These are phyloP conservation scores for Marchantia polymorpha DNA, from an alignment of 225 moss, liverwort and hornwort genomes.

Conservation along the genomic window DNA sequence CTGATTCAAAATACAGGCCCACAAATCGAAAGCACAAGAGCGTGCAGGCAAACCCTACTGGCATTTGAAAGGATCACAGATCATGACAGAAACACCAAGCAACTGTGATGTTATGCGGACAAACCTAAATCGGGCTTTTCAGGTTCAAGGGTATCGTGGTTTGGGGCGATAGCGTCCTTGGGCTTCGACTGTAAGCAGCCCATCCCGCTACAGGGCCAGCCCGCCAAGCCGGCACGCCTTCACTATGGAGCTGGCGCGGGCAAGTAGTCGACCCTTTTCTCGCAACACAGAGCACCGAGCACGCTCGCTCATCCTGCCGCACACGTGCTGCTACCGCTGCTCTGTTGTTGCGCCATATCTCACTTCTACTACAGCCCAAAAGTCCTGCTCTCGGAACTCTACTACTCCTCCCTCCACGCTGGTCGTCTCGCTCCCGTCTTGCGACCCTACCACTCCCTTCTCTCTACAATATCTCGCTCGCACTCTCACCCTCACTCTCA, in stretches of 20 bases:
- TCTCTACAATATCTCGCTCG: not conserved
- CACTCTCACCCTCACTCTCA: not conserved
- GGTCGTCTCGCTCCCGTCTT: slow-evolving; percentile 8
- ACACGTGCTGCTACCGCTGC: slow-evolving; percentile 36
- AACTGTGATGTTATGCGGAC: slow-evolving; percentile 16
- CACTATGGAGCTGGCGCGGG: slow-evolving; percentile 13
- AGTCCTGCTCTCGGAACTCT: slow-evolving; percentile 6
- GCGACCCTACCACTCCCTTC: not conserved
- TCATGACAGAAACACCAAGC: not conserved
- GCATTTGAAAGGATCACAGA: not conserved
- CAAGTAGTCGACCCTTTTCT: slow-evolving; percentile 23
- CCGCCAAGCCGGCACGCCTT: slow-evolving; percentile 36
- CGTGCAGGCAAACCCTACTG: not conserved
- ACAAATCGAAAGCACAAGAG: not conserved
- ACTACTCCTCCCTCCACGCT: slow-evolving; percentile 2
- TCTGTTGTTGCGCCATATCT: slow-evolving; percentile 42
- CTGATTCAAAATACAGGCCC: not conserved
- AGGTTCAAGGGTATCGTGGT: slow-evolving; percentile 54
- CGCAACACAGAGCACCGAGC: slow-evolving; percentile 28
- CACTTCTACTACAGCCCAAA: not conserved
- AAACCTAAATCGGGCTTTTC: slow-evolving; percentile 67
- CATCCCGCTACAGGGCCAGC: slow-evolving; percentile 68
- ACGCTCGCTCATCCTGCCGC: slow-evolving; percentile 49
- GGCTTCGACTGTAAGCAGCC: slow-evolving; percentile 88
- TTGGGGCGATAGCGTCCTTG: slow-evolving; percentile 56